Evolutionary conservation across 2,329 filamentous ascomycete genomes (phyloP).

Genomic region (Xylaria multiplex): DNA sequence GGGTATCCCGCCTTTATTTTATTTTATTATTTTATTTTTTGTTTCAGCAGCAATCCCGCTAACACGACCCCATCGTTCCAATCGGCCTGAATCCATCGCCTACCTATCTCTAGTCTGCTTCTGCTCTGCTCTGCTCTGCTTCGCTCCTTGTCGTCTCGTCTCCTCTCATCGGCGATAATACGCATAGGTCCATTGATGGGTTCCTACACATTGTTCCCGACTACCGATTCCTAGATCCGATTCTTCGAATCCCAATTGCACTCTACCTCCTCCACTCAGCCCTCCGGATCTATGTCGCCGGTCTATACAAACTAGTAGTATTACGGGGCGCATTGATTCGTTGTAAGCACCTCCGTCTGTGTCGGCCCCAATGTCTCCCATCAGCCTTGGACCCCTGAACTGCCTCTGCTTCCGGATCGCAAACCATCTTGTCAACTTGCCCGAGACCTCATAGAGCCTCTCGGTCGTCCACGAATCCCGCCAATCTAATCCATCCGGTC

Average conservation of each 20-base stretch:
- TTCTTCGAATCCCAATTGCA: not conserved
- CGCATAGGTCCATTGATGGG: slow-evolving; percentile 3
- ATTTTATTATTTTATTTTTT: not conserved
- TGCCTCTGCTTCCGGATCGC: slow-evolving; percentile 43
- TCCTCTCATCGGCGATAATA: not conserved
- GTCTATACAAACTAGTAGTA: not conserved
- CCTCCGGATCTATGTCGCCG: slow-evolving; percentile 13
- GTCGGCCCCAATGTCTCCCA: slow-evolving; percentile 46
- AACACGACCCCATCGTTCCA: no score
- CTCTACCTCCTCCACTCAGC: not conserved
- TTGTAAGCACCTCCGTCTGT: slow-evolving; percentile 33
- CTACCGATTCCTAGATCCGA: slow-evolving; percentile 4
- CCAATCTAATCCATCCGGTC: not conserved
- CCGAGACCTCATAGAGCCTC: slow-evolving; percentile 34
- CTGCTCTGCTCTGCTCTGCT: not conserved
- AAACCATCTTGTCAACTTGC: slow-evolving; percentile 37
- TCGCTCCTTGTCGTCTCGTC: not conserved
- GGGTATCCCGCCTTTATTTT: slow-evolving; percentile 10
- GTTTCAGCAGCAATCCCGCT: slow-evolving; percentile 10
- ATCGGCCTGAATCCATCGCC: no score
- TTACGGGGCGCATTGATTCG: slow-evolving; percentile 6
- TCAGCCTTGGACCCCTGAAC: slow-evolving; percentile 43
- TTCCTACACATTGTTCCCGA: not conserved
- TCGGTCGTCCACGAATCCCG: slow-evolving; percentile 14
- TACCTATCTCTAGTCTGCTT: no score